Conservation (phyloP, 352 stramenopile species). For the Globisporangium nagaii region DNA sequence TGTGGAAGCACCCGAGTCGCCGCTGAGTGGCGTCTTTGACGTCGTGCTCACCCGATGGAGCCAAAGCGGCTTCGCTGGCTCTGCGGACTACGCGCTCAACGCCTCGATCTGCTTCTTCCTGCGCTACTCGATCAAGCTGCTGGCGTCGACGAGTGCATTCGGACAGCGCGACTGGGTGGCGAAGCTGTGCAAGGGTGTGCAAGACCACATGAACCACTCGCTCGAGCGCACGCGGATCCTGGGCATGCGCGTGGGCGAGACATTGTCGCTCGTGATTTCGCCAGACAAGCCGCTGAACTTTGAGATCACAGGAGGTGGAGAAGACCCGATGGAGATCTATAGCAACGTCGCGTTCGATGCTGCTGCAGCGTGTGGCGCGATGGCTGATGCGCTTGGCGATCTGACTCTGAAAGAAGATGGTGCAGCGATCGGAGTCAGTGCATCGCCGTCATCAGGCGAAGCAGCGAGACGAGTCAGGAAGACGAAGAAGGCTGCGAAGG, state of each 20-base stretch:
- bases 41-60: constrained; percentile 54
- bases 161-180: constrained; percentile 45
- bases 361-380: background rate
- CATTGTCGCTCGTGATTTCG: constrained; percentile 47
- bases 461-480: background rate
- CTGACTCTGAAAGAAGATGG: background rate
- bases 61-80: constrained; percentile 38
- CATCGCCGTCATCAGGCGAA: background rate
- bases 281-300: constrained; percentile 63
- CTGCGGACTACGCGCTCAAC: constrained; percentile 50
- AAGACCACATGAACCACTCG: constrained; percentile 67
- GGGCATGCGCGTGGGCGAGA: constrained; percentile 73
- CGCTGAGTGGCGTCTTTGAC: constrained; percentile 49
- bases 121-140: constrained; percentile 37
- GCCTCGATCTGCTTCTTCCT: constrained; percentile 62
- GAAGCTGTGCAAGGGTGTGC: constrained; percentile 66
- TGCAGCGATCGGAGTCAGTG: background rate
- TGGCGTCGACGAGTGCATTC: constrained; percentile 23
- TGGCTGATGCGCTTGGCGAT: constrained; percentile 9
- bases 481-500: background rate
- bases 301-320: constrained; percentile 23
- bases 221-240: constrained; percentile 45
- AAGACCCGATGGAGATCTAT: constrained; percentile 36
- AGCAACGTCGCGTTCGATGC: constrained; percentile 22
- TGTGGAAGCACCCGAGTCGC: background rate